These are phyloP conservation scores for Penicillium sp. DNA, from an alignment of 2,329 filamentous ascomycete genomes.

Conservation along the genomic window DNA sequence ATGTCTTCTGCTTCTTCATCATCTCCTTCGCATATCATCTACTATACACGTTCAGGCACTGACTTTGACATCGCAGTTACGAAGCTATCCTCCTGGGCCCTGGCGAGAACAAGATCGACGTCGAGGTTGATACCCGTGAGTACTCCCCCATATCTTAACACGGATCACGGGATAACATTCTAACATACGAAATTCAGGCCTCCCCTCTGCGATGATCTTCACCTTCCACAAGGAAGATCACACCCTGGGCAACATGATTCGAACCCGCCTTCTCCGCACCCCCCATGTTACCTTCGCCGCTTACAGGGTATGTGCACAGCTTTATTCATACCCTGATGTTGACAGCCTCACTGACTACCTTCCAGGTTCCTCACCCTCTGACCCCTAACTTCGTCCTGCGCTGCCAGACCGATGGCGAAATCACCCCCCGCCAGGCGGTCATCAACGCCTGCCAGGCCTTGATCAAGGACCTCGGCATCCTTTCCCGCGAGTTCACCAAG, in stretches of 20 bases:
- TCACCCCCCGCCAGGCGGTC: constrained; percentile 88
- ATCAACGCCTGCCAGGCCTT: constrained; percentile 80
- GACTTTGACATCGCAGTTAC: constrained; percentile 65
- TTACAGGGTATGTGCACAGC: constrained; percentile 71
- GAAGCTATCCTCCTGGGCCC: constrained; percentile 88
- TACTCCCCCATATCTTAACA: constrained; percentile 24
- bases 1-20: background rate
- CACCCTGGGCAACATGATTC: constrained; percentile 88
- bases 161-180: background rate
- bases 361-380: constrained; percentile 53
- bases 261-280: constrained; percentile 82
- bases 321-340: background rate
- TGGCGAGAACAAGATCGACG: constrained; percentile 91
- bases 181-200: constrained; percentile 61
- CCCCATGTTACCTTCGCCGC: constrained; percentile 86
- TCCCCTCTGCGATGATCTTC: constrained; percentile 95
- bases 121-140: constrained; percentile 87
- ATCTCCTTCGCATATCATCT: background rate
- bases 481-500: constrained; percentile 88
- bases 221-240: constrained; percentile 96
- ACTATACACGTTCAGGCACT: constrained; percentile 9
- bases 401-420: constrained; percentile 86
- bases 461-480: constrained; percentile 77
- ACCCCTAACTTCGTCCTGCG: constrained; percentile 70
- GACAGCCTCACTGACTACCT: constrained; percentile 10